These are phyloP conservation scores for Citrus hindsii DNA, from an alignment of 345 rosid genomes.

Conservation along the genomic window DNA sequence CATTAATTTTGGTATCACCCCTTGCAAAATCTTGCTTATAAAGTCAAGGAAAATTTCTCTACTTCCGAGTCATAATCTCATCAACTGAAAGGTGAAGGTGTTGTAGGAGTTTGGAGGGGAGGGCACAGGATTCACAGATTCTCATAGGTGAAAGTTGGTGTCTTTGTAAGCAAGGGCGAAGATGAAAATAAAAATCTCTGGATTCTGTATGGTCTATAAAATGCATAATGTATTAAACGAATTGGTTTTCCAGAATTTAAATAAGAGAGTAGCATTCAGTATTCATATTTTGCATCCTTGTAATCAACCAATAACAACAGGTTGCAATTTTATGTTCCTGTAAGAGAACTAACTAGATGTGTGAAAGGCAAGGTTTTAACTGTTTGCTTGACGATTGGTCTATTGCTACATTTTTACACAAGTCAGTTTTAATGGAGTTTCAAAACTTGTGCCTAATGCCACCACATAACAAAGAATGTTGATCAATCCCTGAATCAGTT, in stretches of 20 bases:
- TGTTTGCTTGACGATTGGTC: background rate
- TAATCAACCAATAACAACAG: background rate
- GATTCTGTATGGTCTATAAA: background rate
- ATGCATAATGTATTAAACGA: background rate
- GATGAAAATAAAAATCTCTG: background rate
- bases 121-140: background rate
- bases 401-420: background rate
- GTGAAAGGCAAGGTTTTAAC: background rate
- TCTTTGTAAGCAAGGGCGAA: background rate
- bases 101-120: background rate
- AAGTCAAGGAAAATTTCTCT: background rate
- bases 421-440: background rate
- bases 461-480: background rate
- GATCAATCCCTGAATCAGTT: background rate
- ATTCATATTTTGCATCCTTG: background rate
- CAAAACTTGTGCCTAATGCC: background rate
- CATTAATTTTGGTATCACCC: background rate
- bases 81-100: background rate
- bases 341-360: background rate
- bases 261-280: background rate
- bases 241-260: background rate
- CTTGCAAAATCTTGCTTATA: no score
- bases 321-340: background rate
- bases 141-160: no score
- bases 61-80: background rate